Base-by-base conservation (phyloP, 768 basidiomycete genomes). In the Lactarius deliciosus region DNA sequence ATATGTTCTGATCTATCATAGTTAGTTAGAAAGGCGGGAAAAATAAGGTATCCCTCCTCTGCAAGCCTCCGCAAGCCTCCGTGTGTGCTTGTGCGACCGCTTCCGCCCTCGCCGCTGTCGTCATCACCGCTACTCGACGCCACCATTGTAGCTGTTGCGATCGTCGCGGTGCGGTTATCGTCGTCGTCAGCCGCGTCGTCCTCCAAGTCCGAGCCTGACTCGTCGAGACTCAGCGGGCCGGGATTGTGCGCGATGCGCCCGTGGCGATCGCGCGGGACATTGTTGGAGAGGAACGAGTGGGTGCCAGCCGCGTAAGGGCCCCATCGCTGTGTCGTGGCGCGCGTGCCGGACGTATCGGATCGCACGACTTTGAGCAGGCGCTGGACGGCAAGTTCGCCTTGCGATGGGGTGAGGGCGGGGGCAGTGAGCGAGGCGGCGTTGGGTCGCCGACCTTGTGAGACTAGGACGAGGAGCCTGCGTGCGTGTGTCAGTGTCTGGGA, bases 231-330 rank as follows among this genome's bases (percentile, higher is more conserved):
- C 50, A 25, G 64, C 22, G 30, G 62, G 45, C 36, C 72, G 38
- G 53, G 70, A 47, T 68, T 85, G 84, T 66, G n/a, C n/a, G n/a
- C n/a, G n/a, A n/a, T n/a, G n/a, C 91, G 83, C 13, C 92, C 92
- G 40, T 92, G 81, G 28, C 92, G 81, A 74, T 94, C 92, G 60
- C 92, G 83, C 28, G 91, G 92, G 13, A 84, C 77, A 9, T 86
- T 88, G 3, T 85, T 88, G 5, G 87, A 86, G 30, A 92, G 78
- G 78, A 93, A 92, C 55, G 83, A 88, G 0, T 88, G 87, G 0
- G 87, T 80, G 67, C 81, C 81, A 36, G 77, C 69, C 55, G 43
- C 75, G 64, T 28, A 74, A 57, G 72, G 40, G 53, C 57, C 55
- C 25, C 65, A 13, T 9, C 50, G 64, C 54, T 60, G 70, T 63